phyloP scores from a whole-genome alignment of 345 rosid species.

The Ceriops zippeliana region DNA sequence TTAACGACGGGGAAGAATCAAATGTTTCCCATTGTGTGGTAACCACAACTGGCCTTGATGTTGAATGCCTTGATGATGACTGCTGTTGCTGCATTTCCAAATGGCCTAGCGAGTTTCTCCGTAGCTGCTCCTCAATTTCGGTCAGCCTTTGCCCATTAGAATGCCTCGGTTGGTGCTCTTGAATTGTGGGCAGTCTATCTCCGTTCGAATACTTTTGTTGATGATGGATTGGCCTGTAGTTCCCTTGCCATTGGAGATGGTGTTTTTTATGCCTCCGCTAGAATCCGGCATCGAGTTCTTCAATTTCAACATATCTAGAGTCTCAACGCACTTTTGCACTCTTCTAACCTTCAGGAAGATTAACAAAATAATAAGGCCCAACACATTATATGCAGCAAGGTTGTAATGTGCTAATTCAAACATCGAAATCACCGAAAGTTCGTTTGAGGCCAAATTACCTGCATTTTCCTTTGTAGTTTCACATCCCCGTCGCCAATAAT shows the following conservation, averaged over 20 bases:
- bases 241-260: conserved; percentile 37
- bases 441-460: conserved; percentile 42
- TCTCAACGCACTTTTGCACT: conserved; percentile 91
- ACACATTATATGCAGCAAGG: neutral
- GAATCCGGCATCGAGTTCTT: conserved; percentile 53
- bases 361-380: neutral
- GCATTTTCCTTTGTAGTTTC: conserved; percentile 93
- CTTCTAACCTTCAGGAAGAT: conserved; percentile 59
- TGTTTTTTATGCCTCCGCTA: neutral
- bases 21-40: conserved; percentile 95
- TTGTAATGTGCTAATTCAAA: too few relatives aligned
- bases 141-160: conserved; percentile 32
- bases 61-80: conserved; percentile 34
- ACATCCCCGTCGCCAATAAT: conserved; percentile 86
- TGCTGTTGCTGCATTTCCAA: conserved; percentile 19
- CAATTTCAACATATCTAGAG: conserved; percentile 76
- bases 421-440: too few relatives aligned
- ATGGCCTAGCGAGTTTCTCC: neutral
- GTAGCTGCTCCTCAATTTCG: conserved; percentile 17
- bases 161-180: conserved; percentile 39
- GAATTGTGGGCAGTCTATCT: conserved; percentile 31
- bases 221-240: conserved; percentile 29
- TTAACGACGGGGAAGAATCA: conserved; percentile 42
- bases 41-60: conserved; percentile 54
- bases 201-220: conserved; percentile 37